Percentiles rank a stretch among this genome's conserved stretches.
Evolutionary conservation across 208 protist species (phyloP).

Genomic region (Tritrichomonas foetus): DNA sequence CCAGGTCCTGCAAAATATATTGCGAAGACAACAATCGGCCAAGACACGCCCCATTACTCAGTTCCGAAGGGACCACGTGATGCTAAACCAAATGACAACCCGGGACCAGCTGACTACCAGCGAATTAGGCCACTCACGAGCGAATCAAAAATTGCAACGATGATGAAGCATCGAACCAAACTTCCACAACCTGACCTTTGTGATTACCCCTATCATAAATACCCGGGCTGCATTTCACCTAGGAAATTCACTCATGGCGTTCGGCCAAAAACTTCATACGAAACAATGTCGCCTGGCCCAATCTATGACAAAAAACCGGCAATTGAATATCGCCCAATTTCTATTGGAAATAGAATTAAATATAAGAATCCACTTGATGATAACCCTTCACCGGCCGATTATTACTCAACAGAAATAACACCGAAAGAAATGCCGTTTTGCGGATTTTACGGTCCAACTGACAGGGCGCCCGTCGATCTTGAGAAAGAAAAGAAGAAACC

Average conservation of each 20-base stretch:
- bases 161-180: not conserved
- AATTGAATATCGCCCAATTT: not conserved
- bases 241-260: not conserved
- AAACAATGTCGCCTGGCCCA: not conserved
- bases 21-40: not conserved
- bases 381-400: not conserved
- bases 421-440: not conserved
- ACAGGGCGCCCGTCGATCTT: not conserved
- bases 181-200: not conserved
- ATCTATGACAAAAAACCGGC: not conserved
- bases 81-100: not conserved
- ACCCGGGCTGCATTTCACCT: not conserved
- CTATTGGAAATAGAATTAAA: not conserved
- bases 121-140: not conserved
- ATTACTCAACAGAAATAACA: not conserved
- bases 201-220: not conserved
- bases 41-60: not conserved
- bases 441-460: not conserved
- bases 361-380: not conserved
- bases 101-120: not conserved
- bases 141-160: no score
- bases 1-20: conserved; percentile 20
- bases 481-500: no score
- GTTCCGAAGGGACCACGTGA: no score
- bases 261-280: not conserved